Evolutionary conservation across 2,329 filamentous ascomycete species (phyloP), one percentile per base, ranked within the genome.

Genomic region (Cytospora leucostoma): DNA sequence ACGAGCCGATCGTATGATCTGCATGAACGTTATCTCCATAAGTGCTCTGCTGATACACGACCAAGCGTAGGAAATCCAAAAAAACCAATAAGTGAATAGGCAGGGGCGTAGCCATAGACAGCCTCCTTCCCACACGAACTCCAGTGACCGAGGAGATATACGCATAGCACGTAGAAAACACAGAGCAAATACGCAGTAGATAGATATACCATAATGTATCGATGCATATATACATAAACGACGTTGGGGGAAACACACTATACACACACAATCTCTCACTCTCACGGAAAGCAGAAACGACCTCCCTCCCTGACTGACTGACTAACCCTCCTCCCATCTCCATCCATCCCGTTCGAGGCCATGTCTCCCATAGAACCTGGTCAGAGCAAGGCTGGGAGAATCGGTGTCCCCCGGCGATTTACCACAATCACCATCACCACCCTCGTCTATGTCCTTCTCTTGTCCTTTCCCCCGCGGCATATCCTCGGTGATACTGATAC

Each of bases 341-440:
- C 38, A 54, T 3, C 55, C 57, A 17, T 52, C 49, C 49, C 21
- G 44, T 47, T 63, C 50, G 27, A 63, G 19, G 17, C 53, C 64
- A 33, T 61, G 56, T 37, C 63, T 55, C 15, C 49, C 32, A 40
- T 53, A 61, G 47, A 65, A 65, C n/a, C 54, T 56, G 13, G 54
- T 17, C 13, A 65, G 47, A 13, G 61, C 53, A 44, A 56, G 50
- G 50, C 38, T 51, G 33, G 63, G 56, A 10, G 56, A 27, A 13
- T 55, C 21, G 27, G 27, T 27, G 2, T 53, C 47, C 3, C n/a
- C 35, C 27, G 56, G 54, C 33, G 55, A 52, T 35, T 37, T 21
- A 3, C 50, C 40, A 19, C 19, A 17, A n/a, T 7, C 12, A 19
- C 17, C 40, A 13, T 4, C 35, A n/a, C 1, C 59, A 33, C 10